Evolutionary conservation across 2,329 filamentous ascomycete genomes (phyloP).

Genomic region (Ceratocystis harringtonii): DNA sequence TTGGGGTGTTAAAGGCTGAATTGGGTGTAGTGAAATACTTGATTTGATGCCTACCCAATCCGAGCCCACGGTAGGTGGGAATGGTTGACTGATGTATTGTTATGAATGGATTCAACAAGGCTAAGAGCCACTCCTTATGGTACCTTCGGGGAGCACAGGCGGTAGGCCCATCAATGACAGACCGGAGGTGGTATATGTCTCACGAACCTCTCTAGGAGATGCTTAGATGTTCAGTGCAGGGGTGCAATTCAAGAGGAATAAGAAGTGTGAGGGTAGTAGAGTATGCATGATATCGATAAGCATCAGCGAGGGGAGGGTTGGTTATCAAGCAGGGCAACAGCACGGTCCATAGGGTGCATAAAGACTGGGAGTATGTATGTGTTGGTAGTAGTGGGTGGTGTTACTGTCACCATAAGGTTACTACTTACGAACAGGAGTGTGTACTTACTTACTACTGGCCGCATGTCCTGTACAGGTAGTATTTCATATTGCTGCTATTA

Average conservation of each 20-base stretch:
- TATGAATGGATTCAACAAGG: background rate
- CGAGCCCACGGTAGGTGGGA: background rate
- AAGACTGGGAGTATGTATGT: background rate
- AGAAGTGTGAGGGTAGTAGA: slow-evolving; percentile 4
- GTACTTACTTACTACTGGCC: background rate
- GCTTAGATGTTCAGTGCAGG: slow-evolving; percentile 4
- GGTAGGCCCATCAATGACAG: slow-evolving; percentile 1
- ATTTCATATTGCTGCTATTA: background rate
- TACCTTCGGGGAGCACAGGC: slow-evolving; percentile 7
- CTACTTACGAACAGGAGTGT: background rate
- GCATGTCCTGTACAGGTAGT: background rate
- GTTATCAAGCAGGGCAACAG: slow-evolving; percentile 2
- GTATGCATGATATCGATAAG: slow-evolving; percentile 7
- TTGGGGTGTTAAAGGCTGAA: background rate
- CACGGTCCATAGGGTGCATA: slow-evolving; percentile 3
- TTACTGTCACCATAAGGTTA: background rate
- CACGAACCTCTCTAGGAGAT: slow-evolving; percentile 6
- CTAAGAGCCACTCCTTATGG: background rate
- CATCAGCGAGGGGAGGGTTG: background rate
- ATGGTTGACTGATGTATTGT: background rate
- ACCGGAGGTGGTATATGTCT: slow-evolving; percentile 6
- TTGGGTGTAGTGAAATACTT: background rate
- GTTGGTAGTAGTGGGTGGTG: background rate
- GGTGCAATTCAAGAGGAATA: slow-evolving; percentile 6
- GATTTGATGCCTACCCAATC: background rate